A percentile compares a stretch with the other conserved stretches of the same genome.
Evolutionary conservation across 1,284 basidiomycete species (phyloP).

Genomic region (Ceratobasidium sp.): DNA sequence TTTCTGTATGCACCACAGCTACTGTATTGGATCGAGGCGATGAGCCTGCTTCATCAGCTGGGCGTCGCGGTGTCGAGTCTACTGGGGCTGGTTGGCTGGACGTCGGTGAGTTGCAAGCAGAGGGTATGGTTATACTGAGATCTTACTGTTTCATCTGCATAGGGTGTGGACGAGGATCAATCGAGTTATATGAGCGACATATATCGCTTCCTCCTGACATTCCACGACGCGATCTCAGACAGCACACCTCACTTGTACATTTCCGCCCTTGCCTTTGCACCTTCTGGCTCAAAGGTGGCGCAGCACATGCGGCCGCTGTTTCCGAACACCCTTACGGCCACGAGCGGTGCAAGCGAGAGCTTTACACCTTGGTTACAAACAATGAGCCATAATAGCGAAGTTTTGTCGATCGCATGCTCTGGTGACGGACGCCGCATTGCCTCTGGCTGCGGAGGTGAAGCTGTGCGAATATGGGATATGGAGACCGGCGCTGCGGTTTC

Average conservation of each 20-base stretch:
- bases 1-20: neutral
- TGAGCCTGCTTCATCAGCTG: conserved; percentile 9
- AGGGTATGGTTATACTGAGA: too few relatives aligned
- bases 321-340: neutral
- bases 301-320: neutral
- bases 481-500: too few relatives aligned
- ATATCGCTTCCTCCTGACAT: neutral
- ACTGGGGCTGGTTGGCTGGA: neutral
- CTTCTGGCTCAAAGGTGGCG: neutral
- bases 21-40: conserved; percentile 38
- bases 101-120: neutral
- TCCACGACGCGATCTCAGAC: neutral
- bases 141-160: too few relatives aligned
- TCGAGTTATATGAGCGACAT: neutral
- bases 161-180: neutral
- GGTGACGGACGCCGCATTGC: conserved; percentile 13
- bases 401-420: conserved; percentile 19
- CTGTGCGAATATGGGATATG: too few relatives aligned
- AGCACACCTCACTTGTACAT: conserved; percentile 22
- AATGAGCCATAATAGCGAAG: neutral
- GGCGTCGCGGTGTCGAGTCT: neutral
- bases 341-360: neutral
- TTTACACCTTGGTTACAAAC: conserved; percentile 3
- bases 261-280: conserved; percentile 6
- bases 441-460: neutral